Base-by-base conservation (phyloP, 192 early-diverging fungal species). In the Coemansia sp. region DNA sequence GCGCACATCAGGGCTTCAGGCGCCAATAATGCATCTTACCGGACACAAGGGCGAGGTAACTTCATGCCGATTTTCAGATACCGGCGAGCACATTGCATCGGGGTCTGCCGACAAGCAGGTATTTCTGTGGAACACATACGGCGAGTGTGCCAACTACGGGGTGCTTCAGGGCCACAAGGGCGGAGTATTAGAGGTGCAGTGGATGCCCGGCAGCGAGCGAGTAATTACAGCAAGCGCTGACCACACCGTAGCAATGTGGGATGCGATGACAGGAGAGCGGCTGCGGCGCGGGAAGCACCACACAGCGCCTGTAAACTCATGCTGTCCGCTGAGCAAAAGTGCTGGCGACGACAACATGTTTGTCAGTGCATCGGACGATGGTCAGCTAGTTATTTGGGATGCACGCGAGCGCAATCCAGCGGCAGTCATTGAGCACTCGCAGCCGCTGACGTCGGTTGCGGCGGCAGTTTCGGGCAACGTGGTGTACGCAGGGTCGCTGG, bases 101-200 rank as follows among this genome's bases (percentile, higher is more conserved):
- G 90, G 85, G 28, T 87, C 88, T 36, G 85, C 84, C 50, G 97
- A 97, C 69, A 81, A 86, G 70, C 77, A 81, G n/a, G 90, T 97
- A 20, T 86, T 93, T 61, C 71, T 99, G 40, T 99, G 97, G 97
- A 90, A 93, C 59, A 92, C 92, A 12, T 90, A 92, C 67, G 91
- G 95, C 5, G 94, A 96, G 54, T 92, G 92, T 68, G 58, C 76
- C 51, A 99, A 99, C 76, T 96, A 92, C 66, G 89, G 87, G 5
- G 73, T 91, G 15, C 79, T 99, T 57, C 88, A 90, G 57, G 95
- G 94, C 15, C 95, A 99, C 67, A 84, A 82, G 53, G 89, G 92
- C 37, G 79, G 92, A 3, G 79, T 99, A 17, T 61, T 95, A 63
- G 92, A 99, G 71, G 65, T 96, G 17, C 89, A 92, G 50, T 99